Evolutionary conservation across 202 grass and related monocot species (phyloP).

Genomic region (Sporobolus alterniflorus): DNA sequence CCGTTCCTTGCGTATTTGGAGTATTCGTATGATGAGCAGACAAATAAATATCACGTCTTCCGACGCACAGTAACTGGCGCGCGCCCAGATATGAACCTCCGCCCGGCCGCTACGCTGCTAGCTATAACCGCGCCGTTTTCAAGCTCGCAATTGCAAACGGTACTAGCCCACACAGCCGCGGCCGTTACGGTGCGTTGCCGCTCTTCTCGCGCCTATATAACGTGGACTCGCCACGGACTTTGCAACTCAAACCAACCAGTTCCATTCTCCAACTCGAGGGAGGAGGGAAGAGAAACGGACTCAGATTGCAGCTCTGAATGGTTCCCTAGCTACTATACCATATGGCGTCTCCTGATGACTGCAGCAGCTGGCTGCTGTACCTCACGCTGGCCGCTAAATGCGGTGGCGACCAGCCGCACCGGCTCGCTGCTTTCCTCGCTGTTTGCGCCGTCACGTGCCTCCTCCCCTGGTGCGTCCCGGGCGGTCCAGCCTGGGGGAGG

Average conservation of each 20-base stretch:
- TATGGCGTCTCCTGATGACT: slow-evolving; percentile 54
- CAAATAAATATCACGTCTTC: slow-evolving; percentile 22
- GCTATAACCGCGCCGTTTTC: neutral
- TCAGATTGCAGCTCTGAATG: neutral
- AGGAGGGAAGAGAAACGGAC: neutral
- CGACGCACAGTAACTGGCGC: neutral
- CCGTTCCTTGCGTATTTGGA: neutral
- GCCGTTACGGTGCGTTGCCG: neutral
- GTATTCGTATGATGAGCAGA: neutral
- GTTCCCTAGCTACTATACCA: neutral
- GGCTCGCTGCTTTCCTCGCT: slow-evolving; percentile 27
- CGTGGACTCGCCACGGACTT: neutral
- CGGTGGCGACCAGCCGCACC: slow-evolving; percentile 37
- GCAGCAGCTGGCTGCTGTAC: slow-evolving; percentile 57
- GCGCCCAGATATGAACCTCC: neutral
- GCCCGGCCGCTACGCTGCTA: neutral
- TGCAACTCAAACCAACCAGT: neutral
- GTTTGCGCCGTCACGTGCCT: slow-evolving; percentile 8
- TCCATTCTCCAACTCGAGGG: neutral
- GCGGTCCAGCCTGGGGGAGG: slow-evolving; percentile 80
- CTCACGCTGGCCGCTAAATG: slow-evolving; percentile 65
- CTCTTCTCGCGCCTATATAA: slow-evolving; percentile 57
- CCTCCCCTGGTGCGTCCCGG: slow-evolving; percentile 72
- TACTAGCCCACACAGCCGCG: neutral
- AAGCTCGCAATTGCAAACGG: neutral